Base-by-base conservation (phyloP, 352 stramenopile species). In the Thraustochytrium sp. region DNA sequence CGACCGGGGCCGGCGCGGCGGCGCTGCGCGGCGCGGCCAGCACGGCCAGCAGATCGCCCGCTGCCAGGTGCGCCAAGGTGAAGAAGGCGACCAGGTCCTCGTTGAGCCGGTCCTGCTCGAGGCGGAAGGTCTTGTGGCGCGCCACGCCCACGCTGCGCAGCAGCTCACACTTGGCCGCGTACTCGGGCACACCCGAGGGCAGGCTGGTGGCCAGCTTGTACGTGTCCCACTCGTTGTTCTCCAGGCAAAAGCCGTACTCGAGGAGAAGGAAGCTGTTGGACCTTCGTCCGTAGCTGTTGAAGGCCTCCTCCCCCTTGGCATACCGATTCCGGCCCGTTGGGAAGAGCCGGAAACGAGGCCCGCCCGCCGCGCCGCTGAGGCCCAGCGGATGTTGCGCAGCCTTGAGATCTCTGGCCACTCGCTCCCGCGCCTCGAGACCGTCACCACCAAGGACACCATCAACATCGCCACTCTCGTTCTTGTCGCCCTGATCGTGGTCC, bases 171-270 rank as follows among this genome's bases (percentile, higher is more conserved):
- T 63, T 68, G 44, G 34, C 48, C 29, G 42, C 31, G 51, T 63
- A 80, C 37, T 49, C 53, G 13, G 34, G 13, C 21, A 51, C 34
- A 8, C 26, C 68, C n/a, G 48, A 13, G 46, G 26, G 44, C 3
- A 72, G 21, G 0, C 68, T 23, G 8, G 76, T 29, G 23, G 21
- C 18, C 5, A 80, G 21, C 29, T 64, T 53, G 53, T 80, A 80
- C 18, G 29, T 65, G 29, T 80, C 93, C 92, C 93, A 97, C 86
- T 95, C 91, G 55, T 97, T 97, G 61, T 94, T 76, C 8, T 88
- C 64, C 29, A 97, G 86, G 21, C 90, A 88, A 85, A 97, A 97
- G n/a, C 93, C 93, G 84, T 97, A 97, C 80, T 97, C 93, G 3
- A 97, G 86, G 44, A 97, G 87, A 36, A 97, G 85, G 85, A 94